phyloP scores from a whole-genome alignment of 176 grass and related monocot genomes.

The Carex pumila region DNA sequence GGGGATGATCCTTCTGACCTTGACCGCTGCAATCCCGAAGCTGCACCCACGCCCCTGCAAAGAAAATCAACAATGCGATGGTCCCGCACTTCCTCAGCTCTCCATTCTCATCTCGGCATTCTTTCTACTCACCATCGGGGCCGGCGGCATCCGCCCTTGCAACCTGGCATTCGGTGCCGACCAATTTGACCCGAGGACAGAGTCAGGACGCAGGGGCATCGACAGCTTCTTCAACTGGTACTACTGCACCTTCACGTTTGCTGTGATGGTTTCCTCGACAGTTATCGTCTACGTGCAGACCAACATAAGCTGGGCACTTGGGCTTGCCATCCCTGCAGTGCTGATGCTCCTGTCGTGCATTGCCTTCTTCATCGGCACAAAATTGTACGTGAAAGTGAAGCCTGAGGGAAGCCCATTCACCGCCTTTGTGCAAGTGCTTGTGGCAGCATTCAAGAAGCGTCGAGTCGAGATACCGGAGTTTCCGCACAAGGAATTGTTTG shows the following conservation, averaged over 20 bases:
- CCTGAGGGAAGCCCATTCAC: slow-evolving; percentile 66
- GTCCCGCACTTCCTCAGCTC: slow-evolving; percentile 27
- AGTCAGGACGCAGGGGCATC: slow-evolving; percentile 13
- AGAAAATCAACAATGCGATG: background rate
- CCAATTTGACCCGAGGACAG: slow-evolving; percentile 48
- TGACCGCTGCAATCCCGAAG: slow-evolving; percentile 42
- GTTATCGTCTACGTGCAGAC: slow-evolving; percentile 76
- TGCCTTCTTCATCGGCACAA: slow-evolving; percentile 47
- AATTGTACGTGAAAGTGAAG: slow-evolving; percentile 35
- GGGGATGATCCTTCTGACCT: slow-evolving; percentile 71
- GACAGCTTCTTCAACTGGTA: slow-evolving; percentile 88
- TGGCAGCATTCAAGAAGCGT: slow-evolving; percentile 44
- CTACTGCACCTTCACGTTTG: slow-evolving; percentile 52
- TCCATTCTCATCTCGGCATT: slow-evolving; percentile 33
- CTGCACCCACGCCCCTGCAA: slow-evolving; percentile 21
- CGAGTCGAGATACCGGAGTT: background rate
- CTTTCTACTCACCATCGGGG: slow-evolving; percentile 36
- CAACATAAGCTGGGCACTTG: slow-evolving; percentile 46
- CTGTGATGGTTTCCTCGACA: slow-evolving; percentile 57
- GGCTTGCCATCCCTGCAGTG: slow-evolving; percentile 39
- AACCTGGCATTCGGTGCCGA: slow-evolving; percentile 78
- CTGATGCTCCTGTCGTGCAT: slow-evolving; percentile 49
- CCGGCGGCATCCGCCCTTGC: slow-evolving; percentile 74
- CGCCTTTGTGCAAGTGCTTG: slow-evolving; percentile 29
- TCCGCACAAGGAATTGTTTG: background rate